Evolutionary conservation across 805 yeast genomes (phyloP), one percentile per base, ranked within the genome.

Genomic region (Candida silvicultrix): DNA sequence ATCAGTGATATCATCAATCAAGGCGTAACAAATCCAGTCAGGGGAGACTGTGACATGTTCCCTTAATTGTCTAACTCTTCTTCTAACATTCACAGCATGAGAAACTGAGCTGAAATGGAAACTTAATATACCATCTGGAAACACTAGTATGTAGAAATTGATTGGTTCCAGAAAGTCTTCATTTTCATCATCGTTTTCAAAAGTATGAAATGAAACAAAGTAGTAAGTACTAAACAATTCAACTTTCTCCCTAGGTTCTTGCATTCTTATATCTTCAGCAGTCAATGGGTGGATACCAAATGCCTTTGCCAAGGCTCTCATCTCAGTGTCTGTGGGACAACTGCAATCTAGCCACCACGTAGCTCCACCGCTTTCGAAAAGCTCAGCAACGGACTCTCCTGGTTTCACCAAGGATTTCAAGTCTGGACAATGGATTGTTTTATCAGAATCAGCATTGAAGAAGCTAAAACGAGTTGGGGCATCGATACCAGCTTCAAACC

Each of bases 221-320:
- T 94, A 92, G 67, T 92, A 92, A 54, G 80, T 78, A 56, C 81
- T 80, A 75, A 92, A 92, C 50, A 92, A 71, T 67, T 92, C 99
- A 28, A 92, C 97, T 67, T 92, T 92, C 70, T 92, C 99, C 67
- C 99, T 89, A 21, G 96, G 80, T 69, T 92, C 99, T 68, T 90
- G 96, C 80, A 89, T 86, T 46, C 96, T 73, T 53, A 92, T 90
- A 81, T 92, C 99, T 69, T 92, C 99, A 1, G 97, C 89, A 0
- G 99, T 92, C 72, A 92, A 81, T 28, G 99, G 99, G 71, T 92
- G 99, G 67, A 92, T 88, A 9, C 97, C 96, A 65, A 92, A 92
- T 0, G 97, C 94, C 58, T 90, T 90, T 9, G 97, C 84, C 37
- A 94, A 64, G 56, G 87, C 82, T 60, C 85, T 85, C 96, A 94